phyloP scores from a whole-genome alignment of 192 early-diverging fungal species.

The Coemansia sp. region DNA sequence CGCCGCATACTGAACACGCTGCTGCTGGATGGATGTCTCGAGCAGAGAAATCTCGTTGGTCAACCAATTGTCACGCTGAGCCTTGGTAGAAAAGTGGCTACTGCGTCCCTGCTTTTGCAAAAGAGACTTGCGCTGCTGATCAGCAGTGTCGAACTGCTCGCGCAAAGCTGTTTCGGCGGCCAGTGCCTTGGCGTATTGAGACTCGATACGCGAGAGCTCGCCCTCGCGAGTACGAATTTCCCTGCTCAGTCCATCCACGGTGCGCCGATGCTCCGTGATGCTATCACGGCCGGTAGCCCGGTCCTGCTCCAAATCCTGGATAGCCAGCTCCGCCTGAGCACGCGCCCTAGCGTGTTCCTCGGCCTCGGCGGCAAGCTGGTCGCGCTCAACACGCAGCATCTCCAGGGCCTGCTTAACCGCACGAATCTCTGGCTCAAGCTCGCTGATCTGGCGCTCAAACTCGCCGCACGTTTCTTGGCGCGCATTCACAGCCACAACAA shows the following conservation, averaged over 20 bases:
- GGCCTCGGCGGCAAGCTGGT: constrained; percentile 66
- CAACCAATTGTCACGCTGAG: constrained; percentile 78
- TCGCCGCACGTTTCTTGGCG: constrained; percentile 57
- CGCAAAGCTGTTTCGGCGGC: constrained; percentile 57
- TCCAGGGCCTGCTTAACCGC: constrained; percentile 63
- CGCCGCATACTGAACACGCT: constrained; percentile 54
- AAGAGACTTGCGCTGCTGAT: constrained; percentile 72
- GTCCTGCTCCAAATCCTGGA: constrained; percentile 78
- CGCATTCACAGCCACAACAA: constrained; percentile 56
- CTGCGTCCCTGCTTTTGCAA: constrained; percentile 83
- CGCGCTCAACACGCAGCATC: constrained; percentile 62
- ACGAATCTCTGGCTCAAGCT: constrained; percentile 56
- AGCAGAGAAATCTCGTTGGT: constrained; percentile 65
- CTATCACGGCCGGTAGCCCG: constrained; percentile 44
- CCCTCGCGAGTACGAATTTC: constrained; percentile 50
- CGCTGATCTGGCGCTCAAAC: constrained; percentile 51
- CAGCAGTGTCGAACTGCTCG: constrained; percentile 64
- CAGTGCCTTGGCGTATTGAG: constrained; percentile 61
- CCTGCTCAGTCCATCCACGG: constrained; percentile 21
- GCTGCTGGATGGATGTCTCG: constrained; percentile 49
- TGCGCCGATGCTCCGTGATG: constrained; percentile 47
- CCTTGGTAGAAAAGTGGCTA: constrained; percentile 67
- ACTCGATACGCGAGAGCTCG: constrained; percentile 61
- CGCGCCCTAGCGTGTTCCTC: constrained; percentile 72
- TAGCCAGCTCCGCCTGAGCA: constrained; percentile 72